phyloP scores from a whole-genome alignment of 1,139 yeast species.

The Wickerhamiella infanticola region DNA sequence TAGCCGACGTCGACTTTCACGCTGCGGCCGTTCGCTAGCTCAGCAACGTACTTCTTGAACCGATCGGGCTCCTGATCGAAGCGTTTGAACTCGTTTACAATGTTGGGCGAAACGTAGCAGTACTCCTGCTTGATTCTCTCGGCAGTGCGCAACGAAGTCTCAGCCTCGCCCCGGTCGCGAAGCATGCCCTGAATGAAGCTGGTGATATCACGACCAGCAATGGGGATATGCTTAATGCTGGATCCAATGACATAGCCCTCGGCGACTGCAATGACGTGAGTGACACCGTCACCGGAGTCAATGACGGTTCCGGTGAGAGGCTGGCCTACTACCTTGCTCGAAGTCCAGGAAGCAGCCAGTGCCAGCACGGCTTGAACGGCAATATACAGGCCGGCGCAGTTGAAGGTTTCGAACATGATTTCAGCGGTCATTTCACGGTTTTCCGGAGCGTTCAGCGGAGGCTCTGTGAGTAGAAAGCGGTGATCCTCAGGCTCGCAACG shows the following conservation, averaged over 20 bases:
- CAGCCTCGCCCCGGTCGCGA: slow-evolving; percentile 93
- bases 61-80: slow-evolving; percentile 90
- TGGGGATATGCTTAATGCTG: slow-evolving; percentile 91
- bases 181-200: slow-evolving; percentile 79
- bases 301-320: slow-evolving; percentile 96
- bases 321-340: slow-evolving; percentile 86
- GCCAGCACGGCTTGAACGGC: slow-evolving; percentile 99
- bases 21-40: slow-evolving; percentile 52
- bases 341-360: slow-evolving; percentile 97
- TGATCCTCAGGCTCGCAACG: slow-evolving; percentile 99
- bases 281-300: slow-evolving; percentile 95
- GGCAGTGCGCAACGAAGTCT: slow-evolving; percentile 87
- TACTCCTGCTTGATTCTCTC: slow-evolving; percentile 92
- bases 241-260: slow-evolving; percentile 98
- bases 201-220: slow-evolving; percentile 97
- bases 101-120: slow-evolving; percentile 95
- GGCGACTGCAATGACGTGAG: slow-evolving; percentile 98
- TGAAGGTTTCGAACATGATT: slow-evolving; percentile 95
- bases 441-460: slow-evolving; percentile 97
- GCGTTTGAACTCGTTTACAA: slow-evolving; percentile 87
- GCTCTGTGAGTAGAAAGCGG: slow-evolving; percentile 86
- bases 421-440: slow-evolving; percentile 97
- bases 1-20: slow-evolving; percentile 84
- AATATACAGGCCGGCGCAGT: slow-evolving; percentile 94
- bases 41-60: slow-evolving; percentile 86